These are phyloP conservation scores for Colletotrichum cereale DNA, from an alignment of 2,329 filamentous ascomycete genomes.

Conservation along the genomic window DNA sequence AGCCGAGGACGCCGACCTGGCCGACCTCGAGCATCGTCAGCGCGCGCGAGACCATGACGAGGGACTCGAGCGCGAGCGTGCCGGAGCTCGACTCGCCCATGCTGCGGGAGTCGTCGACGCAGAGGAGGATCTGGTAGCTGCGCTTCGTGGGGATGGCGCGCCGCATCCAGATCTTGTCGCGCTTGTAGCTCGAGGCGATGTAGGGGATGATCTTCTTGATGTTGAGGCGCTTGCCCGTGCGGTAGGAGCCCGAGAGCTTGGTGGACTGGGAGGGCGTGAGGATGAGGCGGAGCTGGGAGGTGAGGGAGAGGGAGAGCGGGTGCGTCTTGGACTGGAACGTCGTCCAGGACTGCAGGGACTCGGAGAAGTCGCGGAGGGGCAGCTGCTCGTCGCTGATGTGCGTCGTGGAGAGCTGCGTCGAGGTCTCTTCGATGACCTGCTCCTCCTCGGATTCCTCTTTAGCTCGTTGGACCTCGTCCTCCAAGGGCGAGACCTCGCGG, in stretches of 20 bases:
- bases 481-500: slow-evolving; percentile 58
- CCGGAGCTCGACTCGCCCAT: slow-evolving; percentile 88
- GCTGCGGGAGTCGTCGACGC: slow-evolving; percentile 93
- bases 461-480: slow-evolving; percentile 50
- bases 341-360: slow-evolving; percentile 82
- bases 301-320: slow-evolving; percentile 86
- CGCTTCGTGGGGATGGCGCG: slow-evolving; percentile 92
- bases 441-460: slow-evolving; percentile 62
- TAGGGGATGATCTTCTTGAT: slow-evolving; percentile 99
- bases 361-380: slow-evolving; percentile 61
- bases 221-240: slow-evolving; percentile 97
- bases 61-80: slow-evolving; percentile 89
- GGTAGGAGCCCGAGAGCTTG: slow-evolving; percentile 95
- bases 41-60: slow-evolving; percentile 89
- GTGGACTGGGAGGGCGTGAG: slow-evolving; percentile 94
- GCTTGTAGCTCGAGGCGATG: slow-evolving; percentile 97
- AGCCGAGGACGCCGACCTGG: slow-evolving; percentile 91
- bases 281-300: slow-evolving; percentile 95
- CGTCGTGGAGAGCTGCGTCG: slow-evolving; percentile 77
- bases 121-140: slow-evolving; percentile 96
- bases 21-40: slow-evolving; percentile 95
- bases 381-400: slow-evolving; percentile 68
- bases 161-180: slow-evolving; percentile 99
- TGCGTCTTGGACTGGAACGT: slow-evolving; percentile 88
- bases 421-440: slow-evolving; percentile 64